A percentile compares a stretch with the other conserved stretches of the same genome.
These are phyloP conservation scores for Lecanicillium sp. DNA, from an alignment of 2,329 filamentous ascomycete genomes.

Conservation along the genomic window DNA sequence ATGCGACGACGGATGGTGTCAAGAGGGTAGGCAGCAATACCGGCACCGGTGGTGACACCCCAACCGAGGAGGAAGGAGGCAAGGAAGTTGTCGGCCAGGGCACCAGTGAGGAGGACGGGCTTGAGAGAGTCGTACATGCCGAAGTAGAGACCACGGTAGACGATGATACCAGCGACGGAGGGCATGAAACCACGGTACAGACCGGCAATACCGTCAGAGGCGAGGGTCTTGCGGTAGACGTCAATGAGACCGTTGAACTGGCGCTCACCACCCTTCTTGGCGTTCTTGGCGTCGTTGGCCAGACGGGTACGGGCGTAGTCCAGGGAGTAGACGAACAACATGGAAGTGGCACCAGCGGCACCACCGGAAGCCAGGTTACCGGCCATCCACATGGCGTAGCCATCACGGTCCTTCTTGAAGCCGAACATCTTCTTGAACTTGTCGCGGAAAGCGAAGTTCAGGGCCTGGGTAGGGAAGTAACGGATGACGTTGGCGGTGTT, in stretches of 20 bases:
- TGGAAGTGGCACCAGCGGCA: slow-evolving; percentile 99
- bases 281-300: slow-evolving; percentile 99
- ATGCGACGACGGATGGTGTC: slow-evolving; percentile 99
- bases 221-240: slow-evolving; percentile 99
- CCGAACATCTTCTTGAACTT: slow-evolving; percentile 99
- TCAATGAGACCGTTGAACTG: slow-evolving; percentile 99
- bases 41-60: slow-evolving; percentile 98
- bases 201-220: slow-evolving; percentile 97
- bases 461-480: slow-evolving; percentile 99
- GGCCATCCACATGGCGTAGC: slow-evolving; percentile 97
- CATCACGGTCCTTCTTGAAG: slow-evolving; percentile 99
- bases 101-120: slow-evolving; percentile 88
- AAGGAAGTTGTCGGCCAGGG: slow-evolving; percentile 96
- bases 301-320: slow-evolving; percentile 99
- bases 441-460: slow-evolving; percentile 99
- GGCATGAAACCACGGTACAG: slow-evolving; percentile 99
- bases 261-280: slow-evolving; percentile 93
- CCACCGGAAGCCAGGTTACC: slow-evolving; percentile 99
- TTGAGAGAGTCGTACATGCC: slow-evolving; percentile 99
- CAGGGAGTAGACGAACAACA: slow-evolving; percentile 99
- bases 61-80: slow-evolving; percentile 98
- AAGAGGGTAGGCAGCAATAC: slow-evolving; percentile 99
- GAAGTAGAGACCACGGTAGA: slow-evolving; percentile 99
- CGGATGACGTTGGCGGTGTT: slow-evolving; percentile 99
- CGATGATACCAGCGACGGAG: slow-evolving; percentile 96